Evolutionary conservation across 345 rosid species (phyloP).

Genomic region (Erucastrum elatum): DNA sequence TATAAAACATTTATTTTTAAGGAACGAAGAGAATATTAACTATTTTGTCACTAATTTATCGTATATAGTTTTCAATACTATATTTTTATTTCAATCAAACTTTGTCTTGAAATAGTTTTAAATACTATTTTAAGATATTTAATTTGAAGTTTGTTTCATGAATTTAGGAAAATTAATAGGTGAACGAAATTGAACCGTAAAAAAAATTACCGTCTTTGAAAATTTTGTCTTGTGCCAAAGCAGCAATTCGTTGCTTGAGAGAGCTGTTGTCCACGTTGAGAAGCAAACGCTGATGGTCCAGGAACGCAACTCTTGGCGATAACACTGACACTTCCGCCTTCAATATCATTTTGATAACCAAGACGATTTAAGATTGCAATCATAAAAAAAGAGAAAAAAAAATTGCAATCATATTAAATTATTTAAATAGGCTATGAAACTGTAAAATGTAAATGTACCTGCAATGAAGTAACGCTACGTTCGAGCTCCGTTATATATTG

Average conservation of each 20-base stretch:
- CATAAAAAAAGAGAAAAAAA: background rate
- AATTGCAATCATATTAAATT: background rate
- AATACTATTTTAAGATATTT: background rate
- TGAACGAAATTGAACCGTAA: background rate
- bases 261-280: slow-evolving; percentile 81
- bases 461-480: slow-evolving; percentile 82
- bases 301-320: slow-evolving; percentile 80
- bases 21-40: background rate
- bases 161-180: background rate
- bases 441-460: slow-evolving; percentile 42
- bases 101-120: background rate
- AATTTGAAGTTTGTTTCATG: background rate
- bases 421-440: background rate
- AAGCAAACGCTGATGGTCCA: slow-evolving; percentile 89
- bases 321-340: slow-evolving; percentile 85
- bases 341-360: slow-evolving; percentile 3
- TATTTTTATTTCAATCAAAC: background rate
- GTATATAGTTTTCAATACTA: background rate
- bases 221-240: slow-evolving; percentile 86
- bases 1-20: too few species aligned
- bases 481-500: slow-evolving; percentile 93
- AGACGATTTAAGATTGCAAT: background rate
- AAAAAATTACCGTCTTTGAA: slow-evolving; percentile 74
- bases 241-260: slow-evolving; percentile 93
- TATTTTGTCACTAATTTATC: background rate